Evolutionary conservation across 495 filamentous ascomycete species (phyloP), one percentile per base, ranked within the genome.

Genomic region (Neohortaea acidophila): DNA sequence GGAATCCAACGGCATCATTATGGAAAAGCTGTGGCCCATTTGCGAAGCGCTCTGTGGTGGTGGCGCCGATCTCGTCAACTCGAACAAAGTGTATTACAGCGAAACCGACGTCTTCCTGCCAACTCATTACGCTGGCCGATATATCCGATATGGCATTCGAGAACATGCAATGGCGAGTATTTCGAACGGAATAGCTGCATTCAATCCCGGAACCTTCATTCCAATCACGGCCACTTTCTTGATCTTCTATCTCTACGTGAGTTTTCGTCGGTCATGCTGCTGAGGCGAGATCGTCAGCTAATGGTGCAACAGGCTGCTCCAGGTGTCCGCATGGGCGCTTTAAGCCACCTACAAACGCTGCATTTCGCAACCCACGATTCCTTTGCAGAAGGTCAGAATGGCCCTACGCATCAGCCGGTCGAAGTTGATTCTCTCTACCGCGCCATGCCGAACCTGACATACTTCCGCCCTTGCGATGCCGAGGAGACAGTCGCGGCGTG

Each of bases 161-260:
- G 58, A 63, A 38, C 58, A 63, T 32, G 59, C 50, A 31, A 63
- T 97, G 89, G 86, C 79, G 55, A 83, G 81, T 53, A 82, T 94
- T 64, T 80, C 96, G 73, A 97, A 97, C 68, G 89, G 89, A 64
- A 70, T 97, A 34, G 75, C 82, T 37, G 89, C 85, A 41, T 97
- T 94, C 59, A n/a, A 35, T 5, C 33, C 39, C 13, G 85, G 89
- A 43, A 87, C 80, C 51, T 68, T 92, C 57, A 77, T 97, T 49
- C 89, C 89, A 5, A 36, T 54, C 28, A 54, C 51, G 0, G 33
- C 34, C 23, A 41, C 28, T 27, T 53, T 53, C 47, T 48, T 51
- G 41, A 77, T 74, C 67, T 77, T 77, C 52, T 75, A 72, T 50
- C 54, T 73, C 25, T 56, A 54, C 38, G 24, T 27, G n/a, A 27